These are phyloP conservation scores for Leccinum rimulosum DNA, from an alignment of 768 basidiomycete genomes.

Conservation along the genomic window DNA sequence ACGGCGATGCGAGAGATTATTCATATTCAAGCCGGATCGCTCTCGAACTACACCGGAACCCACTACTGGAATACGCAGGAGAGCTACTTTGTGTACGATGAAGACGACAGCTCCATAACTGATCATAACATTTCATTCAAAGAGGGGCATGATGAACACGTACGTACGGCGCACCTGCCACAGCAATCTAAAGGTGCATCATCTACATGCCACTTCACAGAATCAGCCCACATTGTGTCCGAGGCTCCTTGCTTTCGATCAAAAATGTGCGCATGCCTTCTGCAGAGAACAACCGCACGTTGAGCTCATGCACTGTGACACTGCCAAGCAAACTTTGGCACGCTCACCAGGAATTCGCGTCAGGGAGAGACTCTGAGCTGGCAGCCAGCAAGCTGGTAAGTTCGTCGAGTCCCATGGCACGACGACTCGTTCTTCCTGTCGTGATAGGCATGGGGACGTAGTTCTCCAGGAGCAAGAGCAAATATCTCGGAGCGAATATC, in stretches of 20 bases:
- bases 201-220: slow-evolving; percentile 6
- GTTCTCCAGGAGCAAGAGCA: slow-evolving; percentile 51
- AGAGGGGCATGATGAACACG: slow-evolving; percentile 52
- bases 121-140: slow-evolving; percentile 63
- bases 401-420: neutral
- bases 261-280: slow-evolving; percentile 46
- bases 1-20: slow-evolving; percentile 69
- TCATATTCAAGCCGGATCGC: slow-evolving; percentile 69
- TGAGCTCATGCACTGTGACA: slow-evolving; percentile 8
- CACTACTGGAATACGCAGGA: slow-evolving; percentile 87
- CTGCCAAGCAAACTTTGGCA: slow-evolving; percentile 61
- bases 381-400: slow-evolving; percentile 21
- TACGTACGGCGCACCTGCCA: slow-evolving; percentile 29
- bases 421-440: slow-evolving; percentile 1
- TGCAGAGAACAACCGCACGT: neutral
- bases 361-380: slow-evolving; percentile 25
- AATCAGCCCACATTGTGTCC: slow-evolving; percentile 52
- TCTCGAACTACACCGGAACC: slow-evolving; percentile 67
- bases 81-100: slow-evolving; percentile 55
- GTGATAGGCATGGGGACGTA: slow-evolving; percentile 46
- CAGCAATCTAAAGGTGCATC: neutral
- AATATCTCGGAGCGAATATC: slow-evolving; percentile 56
- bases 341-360: slow-evolving; percentile 43
- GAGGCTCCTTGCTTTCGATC: slow-evolving; percentile 64
- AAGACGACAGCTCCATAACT: slow-evolving; percentile 41